These are phyloP conservation scores for Salix koriyanagi DNA, from an alignment of 345 rosid genomes.

Conservation along the genomic window DNA sequence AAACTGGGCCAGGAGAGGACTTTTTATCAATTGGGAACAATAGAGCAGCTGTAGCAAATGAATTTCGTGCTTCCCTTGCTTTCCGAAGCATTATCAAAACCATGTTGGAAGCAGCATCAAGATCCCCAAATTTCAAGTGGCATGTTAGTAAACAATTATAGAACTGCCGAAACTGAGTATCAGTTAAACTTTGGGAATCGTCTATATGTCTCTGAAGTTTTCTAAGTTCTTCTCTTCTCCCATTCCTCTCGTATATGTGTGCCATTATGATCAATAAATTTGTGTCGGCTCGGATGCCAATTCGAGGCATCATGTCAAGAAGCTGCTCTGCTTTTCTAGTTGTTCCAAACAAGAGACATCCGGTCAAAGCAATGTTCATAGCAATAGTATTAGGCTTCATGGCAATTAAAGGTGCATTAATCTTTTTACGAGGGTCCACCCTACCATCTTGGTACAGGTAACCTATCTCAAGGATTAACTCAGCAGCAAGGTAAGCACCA, in stretches of 20 bases:
- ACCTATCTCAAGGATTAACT: conserved; percentile 82
- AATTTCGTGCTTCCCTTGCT: conserved; percentile 70
- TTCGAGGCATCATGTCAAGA: conserved; percentile 66
- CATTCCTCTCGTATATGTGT: conserved; percentile 80
- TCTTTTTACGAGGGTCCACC: conserved; percentile 81
- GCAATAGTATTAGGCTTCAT: conserved; percentile 80
- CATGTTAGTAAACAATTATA: conserved; percentile 71
- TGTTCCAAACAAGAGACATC: conserved; percentile 70
- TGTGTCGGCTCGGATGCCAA: conserved; percentile 58
- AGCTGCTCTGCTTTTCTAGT: conserved; percentile 94
- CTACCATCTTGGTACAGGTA: conserved; percentile 67
- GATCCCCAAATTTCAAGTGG: conserved; percentile 82
- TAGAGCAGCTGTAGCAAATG: conserved; percentile 61
- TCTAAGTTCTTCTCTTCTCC: conserved; percentile 70
- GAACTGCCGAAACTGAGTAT: conserved; percentile 69
- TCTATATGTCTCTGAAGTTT: conserved; percentile 84
- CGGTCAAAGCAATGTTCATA: conserved; percentile 71
- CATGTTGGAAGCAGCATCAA: conserved; percentile 75
- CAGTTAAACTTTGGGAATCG: conserved; percentile 61
- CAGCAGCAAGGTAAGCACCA: conserved; percentile 83
- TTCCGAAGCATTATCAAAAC: conserved; percentile 77
- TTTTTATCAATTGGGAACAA: conserved; percentile 24
- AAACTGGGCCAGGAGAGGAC: conserved; percentile 15
- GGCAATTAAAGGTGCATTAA: conserved; percentile 67
- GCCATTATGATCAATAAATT: conserved; percentile 67